These are phyloP conservation scores for Lecanoromycetidae sp. DNA, from an alignment of 2,329 filamentous ascomycete species.

Conservation along the genomic window DNA sequence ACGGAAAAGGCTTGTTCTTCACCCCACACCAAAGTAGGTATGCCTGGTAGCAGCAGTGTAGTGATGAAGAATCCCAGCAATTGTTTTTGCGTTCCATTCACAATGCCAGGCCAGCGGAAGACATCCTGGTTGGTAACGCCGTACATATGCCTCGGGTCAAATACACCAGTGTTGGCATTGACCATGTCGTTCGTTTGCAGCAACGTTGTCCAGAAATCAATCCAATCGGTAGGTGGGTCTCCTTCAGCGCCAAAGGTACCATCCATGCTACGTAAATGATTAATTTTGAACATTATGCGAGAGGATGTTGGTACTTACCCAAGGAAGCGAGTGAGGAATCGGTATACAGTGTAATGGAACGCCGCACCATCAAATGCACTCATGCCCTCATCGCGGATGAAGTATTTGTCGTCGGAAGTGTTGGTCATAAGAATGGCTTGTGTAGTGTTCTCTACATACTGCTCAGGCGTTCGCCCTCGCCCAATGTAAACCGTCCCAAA, in stretches of 20 bases:
- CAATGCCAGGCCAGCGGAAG: slow-evolving; percentile 50
- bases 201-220: slow-evolving; percentile 3
- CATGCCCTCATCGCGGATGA: slow-evolving; percentile 40
- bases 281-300: slow-evolving; percentile 29
- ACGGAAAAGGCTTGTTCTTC: slow-evolving; percentile 55
- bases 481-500: slow-evolving; percentile 52
- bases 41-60: slow-evolving; percentile 40
- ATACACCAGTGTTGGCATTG: slow-evolving; percentile 24
- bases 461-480: slow-evolving; percentile 45
- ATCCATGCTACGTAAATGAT: slow-evolving; percentile 20
- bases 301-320: slow-evolving; percentile 38
- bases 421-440: slow-evolving; percentile 39
- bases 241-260: slow-evolving; percentile 11
- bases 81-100: slow-evolving; percentile 45
- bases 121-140: slow-evolving; percentile 55
- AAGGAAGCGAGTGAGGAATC: slow-evolving; percentile 48
- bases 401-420: slow-evolving; percentile 33
- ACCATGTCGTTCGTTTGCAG: slow-evolving; percentile 13
- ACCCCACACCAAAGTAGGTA: slow-evolving; percentile 49
- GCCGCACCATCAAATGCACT: slow-evolving; percentile 47
- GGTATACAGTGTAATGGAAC: slow-evolving; percentile 54
- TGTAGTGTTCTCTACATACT: slow-evolving; percentile 37
- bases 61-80: slow-evolving; percentile 47
- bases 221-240: slow-evolving; percentile 14
- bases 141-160: slow-evolving; percentile 53